Evolutionary conservation across 352 stramenopile genomes (phyloP).

Genomic region (Pythium aphanidermatum): DNA sequence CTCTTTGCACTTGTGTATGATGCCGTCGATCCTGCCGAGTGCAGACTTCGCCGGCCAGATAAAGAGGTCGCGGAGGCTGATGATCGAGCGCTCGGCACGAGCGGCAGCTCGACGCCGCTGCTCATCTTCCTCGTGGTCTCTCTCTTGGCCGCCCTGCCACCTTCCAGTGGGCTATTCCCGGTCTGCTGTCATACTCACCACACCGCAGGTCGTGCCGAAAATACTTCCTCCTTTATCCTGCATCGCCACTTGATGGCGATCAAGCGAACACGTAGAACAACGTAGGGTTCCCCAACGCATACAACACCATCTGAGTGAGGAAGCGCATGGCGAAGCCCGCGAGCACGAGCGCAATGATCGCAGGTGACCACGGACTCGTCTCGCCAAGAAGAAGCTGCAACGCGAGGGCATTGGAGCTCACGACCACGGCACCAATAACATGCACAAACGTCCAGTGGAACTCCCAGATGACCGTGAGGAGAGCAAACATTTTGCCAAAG

Average conservation of each 20-base stretch:
- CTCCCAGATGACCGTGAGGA: constrained; percentile 83
- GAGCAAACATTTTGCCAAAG: constrained; percentile 81
- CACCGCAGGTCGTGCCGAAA: neutral
- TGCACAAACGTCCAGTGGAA: constrained; percentile 83
- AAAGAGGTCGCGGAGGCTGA: constrained; percentile 31
- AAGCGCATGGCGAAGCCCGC: constrained; percentile 35
- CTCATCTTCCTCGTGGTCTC: constrained; percentile 25
- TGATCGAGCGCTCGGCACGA: constrained; percentile 38
- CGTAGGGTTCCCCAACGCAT: constrained; percentile 59
- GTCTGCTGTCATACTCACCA: neutral
- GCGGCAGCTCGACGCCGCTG: constrained; percentile 47
- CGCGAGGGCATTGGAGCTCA: constrained; percentile 67
- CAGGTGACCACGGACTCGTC: constrained; percentile 7
- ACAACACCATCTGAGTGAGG: constrained; percentile 47
- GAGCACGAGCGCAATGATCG: constrained; percentile 32
- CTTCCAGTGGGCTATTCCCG: constrained; percentile 9
- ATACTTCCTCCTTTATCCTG: constrained; percentile 12
- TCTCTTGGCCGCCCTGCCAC: neutral
- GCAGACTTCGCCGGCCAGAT: constrained; percentile 29
- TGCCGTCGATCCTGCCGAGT: constrained; percentile 35
- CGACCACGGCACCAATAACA: constrained; percentile 68
- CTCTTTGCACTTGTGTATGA: constrained; percentile 32
- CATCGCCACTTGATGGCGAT: neutral
- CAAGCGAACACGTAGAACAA: constrained; percentile 73
- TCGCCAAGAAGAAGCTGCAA: constrained; percentile 63